Evolutionary conservation across 2,329 filamentous ascomycete species (phyloP).

Genomic region (Aspergillus felis): DNA sequence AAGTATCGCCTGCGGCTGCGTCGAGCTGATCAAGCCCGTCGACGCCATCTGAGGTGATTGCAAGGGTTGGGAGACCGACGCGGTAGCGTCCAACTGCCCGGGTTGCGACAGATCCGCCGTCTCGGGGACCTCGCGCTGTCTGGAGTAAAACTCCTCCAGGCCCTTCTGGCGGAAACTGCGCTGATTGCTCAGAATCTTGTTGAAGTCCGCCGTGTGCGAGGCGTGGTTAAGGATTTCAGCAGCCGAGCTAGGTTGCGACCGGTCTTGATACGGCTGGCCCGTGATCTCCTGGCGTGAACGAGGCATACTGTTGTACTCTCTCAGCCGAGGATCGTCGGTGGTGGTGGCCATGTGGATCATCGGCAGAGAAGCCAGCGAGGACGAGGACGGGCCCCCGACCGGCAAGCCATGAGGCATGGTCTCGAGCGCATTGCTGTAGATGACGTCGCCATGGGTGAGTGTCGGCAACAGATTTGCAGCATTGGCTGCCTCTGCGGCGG

Average conservation of each 20-base stretch:
- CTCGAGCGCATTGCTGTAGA: conserved; percentile 75
- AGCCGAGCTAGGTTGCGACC: conserved; percentile 70
- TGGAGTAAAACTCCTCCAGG: conserved; percentile 75
- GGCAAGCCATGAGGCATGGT: conserved; percentile 66
- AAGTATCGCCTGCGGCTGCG: conserved; percentile 33
- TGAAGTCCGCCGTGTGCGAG: conserved; percentile 85
- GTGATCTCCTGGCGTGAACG: conserved; percentile 86
- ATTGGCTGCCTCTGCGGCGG: conserved; percentile 62
- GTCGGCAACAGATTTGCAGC: conserved; percentile 57
- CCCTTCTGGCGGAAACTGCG: conserved; percentile 75
- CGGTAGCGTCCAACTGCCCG: conserved; percentile 30
- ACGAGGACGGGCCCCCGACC: conserved; percentile 61
- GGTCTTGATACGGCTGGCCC: conserved; percentile 82
- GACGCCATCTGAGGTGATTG: conserved; percentile 37
- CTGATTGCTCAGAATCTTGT: conserved; percentile 75
- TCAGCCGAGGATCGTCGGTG: conserved; percentile 69
- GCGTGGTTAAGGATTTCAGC: conserved; percentile 81
- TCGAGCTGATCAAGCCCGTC: conserved; percentile 30
- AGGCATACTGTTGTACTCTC: conserved; percentile 79
- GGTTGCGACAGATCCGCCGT: conserved; percentile 35
- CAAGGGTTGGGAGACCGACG: conserved; percentile 36
- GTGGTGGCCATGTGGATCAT: conserved; percentile 81
- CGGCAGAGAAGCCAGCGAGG: conserved; percentile 68
- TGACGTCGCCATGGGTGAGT: conserved; percentile 76
- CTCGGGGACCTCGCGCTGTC: conserved; percentile 72